phyloP scores from a whole-genome alignment of 176 grass and related monocot genomes.

The Leersia perrieri region DNA sequence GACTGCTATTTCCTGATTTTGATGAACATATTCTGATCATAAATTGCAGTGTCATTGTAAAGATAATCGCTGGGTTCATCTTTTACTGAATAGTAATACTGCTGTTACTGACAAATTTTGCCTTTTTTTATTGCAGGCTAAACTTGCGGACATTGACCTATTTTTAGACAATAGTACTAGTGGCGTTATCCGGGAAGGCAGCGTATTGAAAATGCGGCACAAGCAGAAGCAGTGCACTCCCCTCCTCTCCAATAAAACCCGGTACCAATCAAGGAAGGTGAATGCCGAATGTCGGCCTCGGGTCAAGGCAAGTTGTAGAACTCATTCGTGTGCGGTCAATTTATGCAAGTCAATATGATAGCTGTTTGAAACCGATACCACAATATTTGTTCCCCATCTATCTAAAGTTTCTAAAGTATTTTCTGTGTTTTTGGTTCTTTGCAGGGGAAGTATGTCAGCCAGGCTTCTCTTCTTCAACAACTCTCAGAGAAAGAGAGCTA shows the following conservation, averaged over 20 bases:
- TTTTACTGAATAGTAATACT: neutral
- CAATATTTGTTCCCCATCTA: neutral
- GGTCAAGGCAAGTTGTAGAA: slow-evolving; percentile 79
- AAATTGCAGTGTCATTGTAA: neutral
- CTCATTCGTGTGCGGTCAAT: neutral
- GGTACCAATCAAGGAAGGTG: slow-evolving; percentile 69
- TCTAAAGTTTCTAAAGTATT: neutral
- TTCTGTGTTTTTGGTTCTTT: slow-evolving; percentile 30
- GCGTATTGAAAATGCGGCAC: slow-evolving; percentile 55
- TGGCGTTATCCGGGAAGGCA: slow-evolving; percentile 53
- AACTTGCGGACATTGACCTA: slow-evolving; percentile 58
- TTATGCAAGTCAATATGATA: neutral
- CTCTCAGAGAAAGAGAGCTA: slow-evolving; percentile 43
- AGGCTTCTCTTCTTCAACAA: slow-evolving; percentile 63
- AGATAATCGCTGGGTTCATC: neutral
- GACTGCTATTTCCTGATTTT: slow-evolving; percentile 3
- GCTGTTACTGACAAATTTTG: neutral
- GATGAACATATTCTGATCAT: neutral
- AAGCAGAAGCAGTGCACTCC: slow-evolving; percentile 74
- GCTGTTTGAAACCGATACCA: neutral
- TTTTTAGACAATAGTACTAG: slow-evolving; percentile 41
- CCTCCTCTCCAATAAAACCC: slow-evolving; percentile 70
- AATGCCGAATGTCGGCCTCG: slow-evolving; percentile 67
- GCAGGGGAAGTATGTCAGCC: slow-evolving; percentile 83
- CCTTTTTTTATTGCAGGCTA: slow-evolving; percentile 38